Evolutionary conservation across 306 rosid genomes (phyloP).

Genomic region (barrel medic (Medicago truncatula)): MtrunA17r5.0-ANR NC_053043.1:43197001-43197500

Average conservation of each 20-base stretch:
- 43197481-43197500: no score
- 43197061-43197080: slow-evolving; percentile 26
- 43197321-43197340: background rate
- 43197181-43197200: no score
- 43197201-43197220: background rate
- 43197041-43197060: slow-evolving; percentile 37
- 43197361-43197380: background rate
- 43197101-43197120: slow-evolving; percentile 40
- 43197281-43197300: background rate
- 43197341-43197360: background rate
- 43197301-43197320: slow-evolving; percentile 6
- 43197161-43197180: background rate
- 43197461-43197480: background rate
- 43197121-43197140: slow-evolving; percentile 52
- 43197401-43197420: slow-evolving; percentile 19
- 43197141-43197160: slow-evolving; percentile 28
- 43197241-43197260: background rate
- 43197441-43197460: background rate
- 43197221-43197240: background rate
- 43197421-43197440: slow-evolving; percentile 18
- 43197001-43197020: background rate
- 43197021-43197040: slow-evolving; percentile 27
- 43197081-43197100: slow-evolving; percentile 29
- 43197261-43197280: background rate
- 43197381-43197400: background rate